Conservation (phyloP, 768 basidiomycete genomes). For the Cyathus striatus region DNA sequence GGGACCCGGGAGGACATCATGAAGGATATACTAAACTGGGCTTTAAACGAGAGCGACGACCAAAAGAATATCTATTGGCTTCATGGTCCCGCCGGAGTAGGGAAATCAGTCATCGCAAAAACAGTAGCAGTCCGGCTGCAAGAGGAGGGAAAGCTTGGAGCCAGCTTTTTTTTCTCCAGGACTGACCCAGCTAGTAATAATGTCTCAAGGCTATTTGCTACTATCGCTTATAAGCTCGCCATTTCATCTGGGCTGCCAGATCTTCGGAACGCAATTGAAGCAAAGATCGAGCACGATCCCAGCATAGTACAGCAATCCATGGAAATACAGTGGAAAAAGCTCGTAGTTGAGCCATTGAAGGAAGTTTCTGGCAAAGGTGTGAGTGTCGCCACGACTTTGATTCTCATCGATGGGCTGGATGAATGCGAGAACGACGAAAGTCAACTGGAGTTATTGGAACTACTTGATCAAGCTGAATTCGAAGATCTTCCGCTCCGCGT, state of each 20-base stretch:
- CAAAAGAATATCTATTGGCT: constrained; percentile 10
- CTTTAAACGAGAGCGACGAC: not conserved
- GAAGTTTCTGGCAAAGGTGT: not conserved
- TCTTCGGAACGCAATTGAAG: constrained; percentile 4
- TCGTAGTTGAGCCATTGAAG: constrained; percentile 9
- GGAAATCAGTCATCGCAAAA: constrained; percentile 16
- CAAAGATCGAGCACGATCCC: constrained; percentile 7
- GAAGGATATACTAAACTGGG: constrained; percentile 1
- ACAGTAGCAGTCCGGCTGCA: constrained; percentile 10
- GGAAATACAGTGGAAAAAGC: constrained; percentile 7
- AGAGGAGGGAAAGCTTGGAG: constrained; percentile 12
- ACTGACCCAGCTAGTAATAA: constrained; percentile 15
- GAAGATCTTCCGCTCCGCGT: not conserved
- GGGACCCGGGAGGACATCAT: constrained; percentile 1
- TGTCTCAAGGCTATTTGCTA: constrained; percentile 17
- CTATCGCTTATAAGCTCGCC: constrained; percentile 19
- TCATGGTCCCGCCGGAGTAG: constrained; percentile 13
- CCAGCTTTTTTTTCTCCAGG: constrained; percentile 27
- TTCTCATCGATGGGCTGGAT: not conserved
- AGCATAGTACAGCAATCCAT: constrained; percentile 8
- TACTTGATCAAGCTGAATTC: not conserved
- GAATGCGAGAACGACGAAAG: not conserved
- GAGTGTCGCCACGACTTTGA: not conserved
- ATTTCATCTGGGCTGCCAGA: constrained; percentile 2
- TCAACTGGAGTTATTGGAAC: not conserved